Conservation (phyloP, 768 basidiomycete species). For the Crepidotus variabilis region DNA sequence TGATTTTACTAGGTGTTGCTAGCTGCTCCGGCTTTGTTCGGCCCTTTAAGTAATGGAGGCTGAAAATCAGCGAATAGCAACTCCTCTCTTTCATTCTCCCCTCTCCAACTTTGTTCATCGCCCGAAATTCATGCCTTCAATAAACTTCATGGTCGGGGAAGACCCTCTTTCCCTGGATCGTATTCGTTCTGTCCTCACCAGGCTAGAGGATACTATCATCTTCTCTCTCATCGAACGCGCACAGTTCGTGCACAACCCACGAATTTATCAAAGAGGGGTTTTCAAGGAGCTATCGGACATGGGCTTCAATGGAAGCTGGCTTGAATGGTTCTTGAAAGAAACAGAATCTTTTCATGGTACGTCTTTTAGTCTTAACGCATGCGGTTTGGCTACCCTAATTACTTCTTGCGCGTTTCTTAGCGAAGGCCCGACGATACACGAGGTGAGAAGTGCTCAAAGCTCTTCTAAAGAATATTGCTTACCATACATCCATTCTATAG, state of each 20-base stretch:
- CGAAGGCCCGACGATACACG: conserved; percentile 92
- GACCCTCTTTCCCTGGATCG: conserved; percentile 86
- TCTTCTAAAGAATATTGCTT: background rate
- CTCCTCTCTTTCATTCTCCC: background rate
- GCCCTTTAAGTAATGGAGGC: conserved; percentile 2
- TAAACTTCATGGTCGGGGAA: conserved; percentile 71
- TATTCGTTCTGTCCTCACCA: conserved; percentile 81
- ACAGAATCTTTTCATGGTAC: conserved; percentile 92
- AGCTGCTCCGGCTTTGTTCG: conserved; percentile 21
- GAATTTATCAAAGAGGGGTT: conserved; percentile 77
- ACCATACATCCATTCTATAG: conserved; percentile 33
- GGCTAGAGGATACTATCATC: conserved; percentile 98
- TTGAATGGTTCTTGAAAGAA: conserved; percentile 97
- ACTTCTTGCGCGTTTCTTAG: conserved; percentile 35
- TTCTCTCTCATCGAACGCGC: conserved; percentile 96
- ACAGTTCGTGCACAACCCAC: conserved; percentile 91
- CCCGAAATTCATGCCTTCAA: conserved; percentile 43
- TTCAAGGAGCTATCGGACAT: conserved; percentile 74
- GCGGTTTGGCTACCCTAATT: conserved; percentile 6
- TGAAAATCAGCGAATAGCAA: background rate
- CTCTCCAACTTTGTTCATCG: background rate
- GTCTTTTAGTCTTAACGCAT: conserved; percentile 20
- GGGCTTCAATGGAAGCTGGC: conserved; percentile 84
- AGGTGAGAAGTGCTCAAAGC: conserved; percentile 46
- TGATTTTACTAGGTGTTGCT: background rate